Evolutionary conservation across 2,329 filamentous ascomycete genomes (phyloP).

Genomic region (Diaporthe sp.): DNA sequence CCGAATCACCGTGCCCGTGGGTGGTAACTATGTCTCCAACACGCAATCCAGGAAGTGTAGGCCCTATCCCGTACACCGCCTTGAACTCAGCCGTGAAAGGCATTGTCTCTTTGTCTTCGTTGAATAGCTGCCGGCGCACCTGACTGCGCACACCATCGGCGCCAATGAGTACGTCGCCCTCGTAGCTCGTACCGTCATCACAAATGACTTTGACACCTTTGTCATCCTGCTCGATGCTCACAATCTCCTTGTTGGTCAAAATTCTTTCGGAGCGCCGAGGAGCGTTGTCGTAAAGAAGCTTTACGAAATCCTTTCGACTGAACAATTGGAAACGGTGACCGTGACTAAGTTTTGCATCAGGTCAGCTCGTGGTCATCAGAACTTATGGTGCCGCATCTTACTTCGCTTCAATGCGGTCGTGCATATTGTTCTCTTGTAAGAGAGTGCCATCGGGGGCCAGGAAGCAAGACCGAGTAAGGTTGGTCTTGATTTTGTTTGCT

Average conservation of each 20-base stretch:
- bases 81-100: slow-evolving; percentile 23
- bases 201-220: slow-evolving; percentile 7
- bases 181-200: slow-evolving; percentile 6
- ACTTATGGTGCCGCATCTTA: background rate
- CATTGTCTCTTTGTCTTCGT: slow-evolving; percentile 22
- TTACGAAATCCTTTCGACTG: slow-evolving; percentile 20
- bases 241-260: slow-evolving; percentile 8
- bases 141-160: slow-evolving; percentile 8
- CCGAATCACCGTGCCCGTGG: slow-evolving; percentile 4
- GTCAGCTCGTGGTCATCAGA: too few relatives aligned
- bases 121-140: slow-evolving; percentile 13
- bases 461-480: slow-evolving; percentile 13
- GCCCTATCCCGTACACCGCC: slow-evolving; percentile 22
- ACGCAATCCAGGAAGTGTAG: background rate
- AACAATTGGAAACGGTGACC: slow-evolving; percentile 8
- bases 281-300: slow-evolving; percentile 21
- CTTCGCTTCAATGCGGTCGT: slow-evolving; percentile 21
- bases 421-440: slow-evolving; percentile 6
- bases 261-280: background rate
- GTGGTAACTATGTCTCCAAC: slow-evolving; percentile 14
- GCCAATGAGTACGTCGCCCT: slow-evolving; percentile 1
- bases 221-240: slow-evolving; percentile 1
- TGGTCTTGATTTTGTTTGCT: slow-evolving; percentile 17
- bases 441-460: slow-evolving; percentile 10
- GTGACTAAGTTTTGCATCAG: background rate